phyloP scores from a whole-genome alignment of 208 protist species.

The Leishmania martiniquensis region DNA sequence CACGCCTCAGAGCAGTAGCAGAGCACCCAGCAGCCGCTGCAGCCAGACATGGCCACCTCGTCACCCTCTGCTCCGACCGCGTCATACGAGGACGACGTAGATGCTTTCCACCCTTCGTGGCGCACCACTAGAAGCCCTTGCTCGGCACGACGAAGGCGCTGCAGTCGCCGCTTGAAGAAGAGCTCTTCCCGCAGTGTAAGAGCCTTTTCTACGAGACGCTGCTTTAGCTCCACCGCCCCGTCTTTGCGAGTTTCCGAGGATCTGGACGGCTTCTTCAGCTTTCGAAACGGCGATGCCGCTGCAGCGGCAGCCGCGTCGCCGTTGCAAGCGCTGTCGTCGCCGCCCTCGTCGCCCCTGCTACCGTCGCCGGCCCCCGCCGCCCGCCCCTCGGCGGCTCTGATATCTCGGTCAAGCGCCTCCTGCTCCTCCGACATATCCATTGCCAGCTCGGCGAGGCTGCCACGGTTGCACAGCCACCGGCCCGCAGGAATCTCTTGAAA shows the following conservation, averaged over 20 bases:
- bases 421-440: constrained; percentile 43
- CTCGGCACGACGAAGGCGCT: background rate
- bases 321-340: background rate
- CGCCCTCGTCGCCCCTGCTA: background rate
- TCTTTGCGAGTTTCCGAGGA: constrained; percentile 56
- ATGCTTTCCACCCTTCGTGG: constrained; percentile 16
- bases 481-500: constrained; percentile 49
- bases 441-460: constrained; percentile 47
- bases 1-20: constrained; percentile 64
- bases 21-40: constrained; percentile 57
- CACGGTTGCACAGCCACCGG: constrained; percentile 49
- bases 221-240: constrained; percentile 43
- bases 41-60: constrained; percentile 42
- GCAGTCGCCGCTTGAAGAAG: constrained; percentile 29
- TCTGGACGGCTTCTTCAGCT: constrained; percentile 61
- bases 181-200: constrained; percentile 37
- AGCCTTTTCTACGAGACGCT: constrained; percentile 37
- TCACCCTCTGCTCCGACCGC: background rate
- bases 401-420: constrained; percentile 16
- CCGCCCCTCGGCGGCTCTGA: background rate
- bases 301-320: background rate
- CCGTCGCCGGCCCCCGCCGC: constrained; percentile 4
- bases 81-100: background rate
- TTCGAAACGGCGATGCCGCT: constrained; percentile 8
- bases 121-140: constrained; percentile 14